These are phyloP conservation scores for Jackrogersella multiformis DNA, from an alignment of 495 filamentous ascomycete genomes.

Conservation along the genomic window DNA sequence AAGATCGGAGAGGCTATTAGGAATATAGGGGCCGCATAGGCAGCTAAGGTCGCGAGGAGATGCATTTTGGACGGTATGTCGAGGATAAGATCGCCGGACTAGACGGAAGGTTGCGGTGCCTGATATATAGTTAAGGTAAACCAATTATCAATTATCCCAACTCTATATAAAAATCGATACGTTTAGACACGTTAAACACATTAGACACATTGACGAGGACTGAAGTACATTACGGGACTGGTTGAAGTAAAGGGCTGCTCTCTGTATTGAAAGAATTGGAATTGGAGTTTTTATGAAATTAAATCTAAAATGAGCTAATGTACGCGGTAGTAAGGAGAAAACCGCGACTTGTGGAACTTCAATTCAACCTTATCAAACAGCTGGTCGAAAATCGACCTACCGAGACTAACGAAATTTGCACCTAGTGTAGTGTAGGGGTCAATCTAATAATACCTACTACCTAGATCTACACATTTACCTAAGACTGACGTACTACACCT, in stretches of 20 bases:
- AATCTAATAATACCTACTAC: background rate
- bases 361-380: slow-evolving; percentile 38
- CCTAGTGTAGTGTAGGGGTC: background rate
- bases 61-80: slow-evolving; percentile 45
- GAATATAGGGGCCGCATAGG: slow-evolving; percentile 64
- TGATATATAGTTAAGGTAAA: background rate
- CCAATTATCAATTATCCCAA: slow-evolving; percentile 14
- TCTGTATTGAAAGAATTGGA: too few relatives aligned
- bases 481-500: slow-evolving; percentile 19
- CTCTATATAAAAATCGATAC: slow-evolving; percentile 11
- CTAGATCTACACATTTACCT: background rate
- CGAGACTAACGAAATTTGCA: background rate
- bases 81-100: slow-evolving; percentile 13
- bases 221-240: background rate
- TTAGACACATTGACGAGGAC: background rate
- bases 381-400: slow-evolving; percentile 33
- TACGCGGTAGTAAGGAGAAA: slow-evolving; percentile 9
- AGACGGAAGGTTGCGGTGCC: slow-evolving; percentile 9
- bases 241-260: background rate
- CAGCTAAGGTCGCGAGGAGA: slow-evolving; percentile 55
- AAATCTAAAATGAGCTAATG: slow-evolving; percentile 25
- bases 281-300: too few relatives aligned
- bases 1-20: slow-evolving; percentile 84
- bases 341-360: slow-evolving; percentile 32
- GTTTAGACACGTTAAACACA: too few relatives aligned